phyloP scores from a whole-genome alignment of 2,329 filamentous ascomycete species.

The Rhexocercosporidium sp. region DNA sequence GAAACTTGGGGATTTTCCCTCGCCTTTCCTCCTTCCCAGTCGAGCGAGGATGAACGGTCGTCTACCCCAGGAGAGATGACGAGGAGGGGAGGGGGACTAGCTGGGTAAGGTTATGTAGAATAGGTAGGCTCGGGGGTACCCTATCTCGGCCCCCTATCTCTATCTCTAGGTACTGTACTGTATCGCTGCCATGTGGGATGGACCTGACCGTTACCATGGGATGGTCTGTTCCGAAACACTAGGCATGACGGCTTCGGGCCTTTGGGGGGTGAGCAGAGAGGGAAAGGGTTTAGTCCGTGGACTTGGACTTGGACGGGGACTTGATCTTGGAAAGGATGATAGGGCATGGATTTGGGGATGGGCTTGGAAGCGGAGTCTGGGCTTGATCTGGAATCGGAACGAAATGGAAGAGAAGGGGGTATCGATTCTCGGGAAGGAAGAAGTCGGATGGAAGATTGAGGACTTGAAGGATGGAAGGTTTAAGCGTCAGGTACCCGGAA shows the following conservation, averaged over 20 bases:
- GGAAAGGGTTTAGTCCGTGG: neutral
- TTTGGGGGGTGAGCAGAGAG: too few species aligned
- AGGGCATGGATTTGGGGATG: neutral
- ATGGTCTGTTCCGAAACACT: constrained; percentile 1
- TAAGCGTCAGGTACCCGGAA: constrained; percentile 4
- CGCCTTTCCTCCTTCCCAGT: constrained; percentile 1
- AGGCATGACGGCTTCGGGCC: too few species aligned
- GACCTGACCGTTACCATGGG: constrained; percentile 1
- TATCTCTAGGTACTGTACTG: neutral
- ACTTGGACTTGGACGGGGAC: neutral
- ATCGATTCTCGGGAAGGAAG: neutral
- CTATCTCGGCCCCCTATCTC: too few species aligned
- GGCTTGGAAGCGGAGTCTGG: neutral
- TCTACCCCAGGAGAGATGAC: neutral
- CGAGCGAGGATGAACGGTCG: neutral
- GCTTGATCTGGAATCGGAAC: neutral
- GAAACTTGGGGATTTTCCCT: too few species aligned
- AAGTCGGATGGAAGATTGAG: constrained; percentile 3
- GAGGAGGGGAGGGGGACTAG: neutral
- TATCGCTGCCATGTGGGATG: constrained; percentile 3
- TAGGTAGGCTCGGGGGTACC: constrained; percentile 4
- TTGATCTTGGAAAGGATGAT: neutral
- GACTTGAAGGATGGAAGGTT: neutral
- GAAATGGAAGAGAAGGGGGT: neutral
- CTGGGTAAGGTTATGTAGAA: too few species aligned